phyloP scores from a whole-genome alignment of 805 yeast genomes.

The Candida lessepsii region DNA sequence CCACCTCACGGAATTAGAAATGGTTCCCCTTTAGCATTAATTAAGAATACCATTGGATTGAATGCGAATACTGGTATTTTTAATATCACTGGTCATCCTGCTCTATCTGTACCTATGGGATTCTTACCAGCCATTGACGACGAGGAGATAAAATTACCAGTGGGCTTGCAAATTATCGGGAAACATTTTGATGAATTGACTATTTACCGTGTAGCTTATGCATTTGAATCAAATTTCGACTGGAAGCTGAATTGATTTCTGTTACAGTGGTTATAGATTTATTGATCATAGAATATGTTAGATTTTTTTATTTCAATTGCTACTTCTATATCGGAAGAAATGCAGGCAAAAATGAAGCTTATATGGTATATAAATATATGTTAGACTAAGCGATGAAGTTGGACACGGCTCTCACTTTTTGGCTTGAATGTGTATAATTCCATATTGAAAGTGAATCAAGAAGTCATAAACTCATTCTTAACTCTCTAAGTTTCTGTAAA shows the following conservation, averaged over 20 bases:
- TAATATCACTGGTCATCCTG: conserved; percentile 18
- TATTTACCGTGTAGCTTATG: conserved; percentile 15
- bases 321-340: too few species aligned
- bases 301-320: too few species aligned
- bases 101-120: conserved; percentile 14
- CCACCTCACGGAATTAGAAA: conserved; percentile 17
- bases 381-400: too few species aligned
- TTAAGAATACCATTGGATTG: conserved; percentile 15
- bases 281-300: too few species aligned
- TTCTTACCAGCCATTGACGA: conserved; percentile 14
- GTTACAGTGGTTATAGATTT: too few species aligned
- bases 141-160: conserved; percentile 13
- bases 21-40: conserved; percentile 14
- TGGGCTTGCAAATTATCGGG: conserved; percentile 16
- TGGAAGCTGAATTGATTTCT: conserved; percentile 11
- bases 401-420: too few species aligned
- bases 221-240: conserved; percentile 13
- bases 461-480: too few species aligned
- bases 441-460: too few species aligned
- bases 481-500: too few species aligned
- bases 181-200: conserved; percentile 14
- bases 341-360: too few species aligned
- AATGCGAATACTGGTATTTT: conserved; percentile 17
- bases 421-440: too few species aligned
- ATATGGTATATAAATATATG: too few species aligned